Evolutionary conservation across 176 grass and related monocot species (phyloP).

Genomic region (Bromus sterilis): DNA sequence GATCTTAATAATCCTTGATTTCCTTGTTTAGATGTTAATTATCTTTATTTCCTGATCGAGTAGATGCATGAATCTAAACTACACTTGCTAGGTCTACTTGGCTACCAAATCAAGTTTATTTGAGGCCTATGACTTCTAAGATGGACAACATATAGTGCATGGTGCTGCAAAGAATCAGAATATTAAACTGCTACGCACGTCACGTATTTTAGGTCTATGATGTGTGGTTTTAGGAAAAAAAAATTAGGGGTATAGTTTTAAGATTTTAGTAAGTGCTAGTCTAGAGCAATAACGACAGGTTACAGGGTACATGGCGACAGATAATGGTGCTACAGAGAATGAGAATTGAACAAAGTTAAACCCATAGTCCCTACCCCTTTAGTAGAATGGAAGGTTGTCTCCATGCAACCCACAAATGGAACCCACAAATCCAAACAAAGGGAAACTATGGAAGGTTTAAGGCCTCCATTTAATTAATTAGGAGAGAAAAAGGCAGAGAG

Average conservation of each 20-base stretch:
- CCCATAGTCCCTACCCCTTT: slow-evolving; percentile 11
- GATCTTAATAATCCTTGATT: not conserved
- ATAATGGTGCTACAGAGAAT: slow-evolving; percentile 1
- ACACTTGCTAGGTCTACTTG: not conserved
- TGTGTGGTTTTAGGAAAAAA: not conserved
- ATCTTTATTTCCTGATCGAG: not conserved
- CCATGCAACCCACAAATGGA: not conserved
- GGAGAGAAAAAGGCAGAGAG: slow-evolving; percentile 13
- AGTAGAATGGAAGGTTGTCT: slow-evolving; percentile 42
- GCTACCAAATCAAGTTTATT: not conserved
- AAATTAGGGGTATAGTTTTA: too few relatives aligned
- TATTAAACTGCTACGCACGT: not conserved
- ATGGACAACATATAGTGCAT: not conserved
- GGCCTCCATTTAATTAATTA: not conserved
- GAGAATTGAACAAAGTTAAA: not conserved
- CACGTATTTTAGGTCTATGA: not conserved
- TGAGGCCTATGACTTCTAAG: not conserved
- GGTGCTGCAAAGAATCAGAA: not conserved
- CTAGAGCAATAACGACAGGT: not conserved
- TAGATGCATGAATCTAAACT: not conserved
- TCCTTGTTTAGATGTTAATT: not conserved
- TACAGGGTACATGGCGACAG: not conserved
- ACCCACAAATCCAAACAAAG: slow-evolving; percentile 17
- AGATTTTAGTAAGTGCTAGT: not conserved
- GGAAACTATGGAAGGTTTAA: not conserved